These are phyloP conservation scores for Yamadazyma philogaea DNA, from an alignment of 805 yeast species.

Conservation along the genomic window DNA sequence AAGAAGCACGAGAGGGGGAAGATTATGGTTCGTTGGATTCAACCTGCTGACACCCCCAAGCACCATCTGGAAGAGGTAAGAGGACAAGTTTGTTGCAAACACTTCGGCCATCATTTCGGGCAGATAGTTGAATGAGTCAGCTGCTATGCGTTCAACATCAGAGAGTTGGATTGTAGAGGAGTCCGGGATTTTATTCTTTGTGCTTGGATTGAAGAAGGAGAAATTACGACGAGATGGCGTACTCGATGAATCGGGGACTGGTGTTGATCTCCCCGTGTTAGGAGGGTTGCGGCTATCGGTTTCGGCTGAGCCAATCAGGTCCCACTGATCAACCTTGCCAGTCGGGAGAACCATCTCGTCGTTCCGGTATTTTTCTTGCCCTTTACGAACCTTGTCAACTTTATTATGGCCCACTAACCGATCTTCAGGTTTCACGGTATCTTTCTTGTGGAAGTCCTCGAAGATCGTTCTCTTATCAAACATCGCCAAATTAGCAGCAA, in stretches of 20 bases:
- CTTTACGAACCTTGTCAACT: constrained; percentile 24
- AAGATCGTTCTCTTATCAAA: constrained; percentile 81
- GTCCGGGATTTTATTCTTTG: constrained; percentile 44
- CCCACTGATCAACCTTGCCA: constrained; percentile 51
- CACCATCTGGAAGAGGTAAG: constrained; percentile 49
- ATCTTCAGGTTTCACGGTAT: constrained; percentile 54
- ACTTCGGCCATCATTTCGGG: constrained; percentile 54
- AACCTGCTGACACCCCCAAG: constrained; percentile 70
- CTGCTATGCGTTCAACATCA: constrained; percentile 64
- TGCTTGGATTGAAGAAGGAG: constrained; percentile 20
- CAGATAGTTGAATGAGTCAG: constrained; percentile 49
- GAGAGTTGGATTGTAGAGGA: constrained; percentile 77
- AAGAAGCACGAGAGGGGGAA: constrained; percentile 72
- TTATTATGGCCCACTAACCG: constrained; percentile 78
- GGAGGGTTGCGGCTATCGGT: constrained; percentile 11
- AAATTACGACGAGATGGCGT: constrained; percentile 14
- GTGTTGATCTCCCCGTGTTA: constrained; percentile 17
- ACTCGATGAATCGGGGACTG: constrained; percentile 12
- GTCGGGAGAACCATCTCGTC: constrained; percentile 69
- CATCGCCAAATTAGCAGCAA: constrained; percentile 72
- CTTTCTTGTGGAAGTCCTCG: constrained; percentile 67
- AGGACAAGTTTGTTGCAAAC: constrained; percentile 64
- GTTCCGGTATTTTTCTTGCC: constrained; percentile 52
- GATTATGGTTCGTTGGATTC: constrained; percentile 62
- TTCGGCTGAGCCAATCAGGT: constrained; percentile 30